Conservation (phyloP, 2,329 filamentous ascomycete genomes). For the Aspergillus tamarii region DNA sequence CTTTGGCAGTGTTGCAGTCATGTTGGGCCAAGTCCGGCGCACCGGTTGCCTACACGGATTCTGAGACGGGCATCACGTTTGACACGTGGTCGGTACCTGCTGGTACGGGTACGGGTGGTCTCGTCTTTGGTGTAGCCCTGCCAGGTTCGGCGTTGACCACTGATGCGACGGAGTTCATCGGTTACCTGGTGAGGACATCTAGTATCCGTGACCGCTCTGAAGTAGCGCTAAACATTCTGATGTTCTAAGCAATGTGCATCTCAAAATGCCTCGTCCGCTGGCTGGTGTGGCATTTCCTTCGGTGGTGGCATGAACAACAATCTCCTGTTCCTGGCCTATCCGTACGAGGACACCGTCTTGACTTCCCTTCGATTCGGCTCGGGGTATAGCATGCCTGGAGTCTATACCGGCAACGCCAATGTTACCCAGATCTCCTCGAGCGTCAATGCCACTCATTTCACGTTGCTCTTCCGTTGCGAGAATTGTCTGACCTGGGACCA, state of each 20-base stretch:
- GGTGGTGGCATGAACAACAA: slow-evolving; percentile 61
- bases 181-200: slow-evolving; percentile 52
- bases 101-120: slow-evolving; percentile 47
- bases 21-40: slow-evolving; percentile 14
- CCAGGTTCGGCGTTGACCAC: slow-evolving; percentile 53
- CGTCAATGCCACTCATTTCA: slow-evolving; percentile 62
- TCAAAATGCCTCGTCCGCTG: slow-evolving; percentile 50
- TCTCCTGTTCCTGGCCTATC: slow-evolving; percentile 63
- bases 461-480: slow-evolving; percentile 67
- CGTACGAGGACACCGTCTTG: slow-evolving; percentile 56
- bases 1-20: slow-evolving; percentile 12
- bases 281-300: slow-evolving; percentile 63
- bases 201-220: slow-evolving; percentile 16
- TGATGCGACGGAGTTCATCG: slow-evolving; percentile 62
- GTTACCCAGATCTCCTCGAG: slow-evolving; percentile 63
- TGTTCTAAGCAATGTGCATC: slow-evolving; percentile 50
- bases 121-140: slow-evolving; percentile 60
- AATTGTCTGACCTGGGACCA: slow-evolving; percentile 60
- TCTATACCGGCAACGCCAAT: slow-evolving; percentile 65
- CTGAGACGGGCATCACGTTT: slow-evolving; percentile 57
- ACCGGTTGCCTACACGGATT: slow-evolving; percentile 45
- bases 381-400: slow-evolving; percentile 61
- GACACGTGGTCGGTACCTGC: slow-evolving; percentile 53
- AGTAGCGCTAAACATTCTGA: background rate
- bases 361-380: slow-evolving; percentile 62